A percentile compares a stretch with the other conserved stretches of the same genome.
phyloP scores from a whole-genome alignment of 805 yeast species.

The Starmera caribaea region DNA sequence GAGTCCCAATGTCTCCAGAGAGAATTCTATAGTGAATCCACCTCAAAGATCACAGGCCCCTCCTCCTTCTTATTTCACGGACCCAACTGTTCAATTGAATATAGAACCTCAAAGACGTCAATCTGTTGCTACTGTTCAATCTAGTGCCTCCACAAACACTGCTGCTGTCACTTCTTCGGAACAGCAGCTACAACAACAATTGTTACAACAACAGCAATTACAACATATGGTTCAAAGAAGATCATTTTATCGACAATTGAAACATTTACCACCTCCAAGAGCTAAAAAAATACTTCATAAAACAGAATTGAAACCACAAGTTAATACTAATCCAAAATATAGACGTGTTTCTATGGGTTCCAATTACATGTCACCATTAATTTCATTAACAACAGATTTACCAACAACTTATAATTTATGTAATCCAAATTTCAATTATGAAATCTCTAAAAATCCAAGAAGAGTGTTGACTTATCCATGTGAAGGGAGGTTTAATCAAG shows the following conservation, averaged over 20 bases:
- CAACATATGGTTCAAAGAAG: slow-evolving; percentile 8
- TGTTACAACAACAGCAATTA: slow-evolving; percentile 9
- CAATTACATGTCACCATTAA: slow-evolving; percentile 64
- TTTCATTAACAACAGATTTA: slow-evolving; percentile 68
- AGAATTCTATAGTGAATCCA: slow-evolving; percentile 24
- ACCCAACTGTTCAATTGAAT: slow-evolving; percentile 12
- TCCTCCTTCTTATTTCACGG: slow-evolving; percentile 25
- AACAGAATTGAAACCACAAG: slow-evolving; percentile 50
- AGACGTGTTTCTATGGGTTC: slow-evolving; percentile 61
- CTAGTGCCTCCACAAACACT: background rate
- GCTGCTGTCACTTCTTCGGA: no score
- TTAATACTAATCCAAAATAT: slow-evolving; percentile 56
- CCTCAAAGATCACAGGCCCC: slow-evolving; percentile 38
- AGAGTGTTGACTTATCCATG: slow-evolving; percentile 89
- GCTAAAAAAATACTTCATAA: slow-evolving; percentile 31
- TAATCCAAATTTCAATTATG: slow-evolving; percentile 76
- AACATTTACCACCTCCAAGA: slow-evolving; percentile 36
- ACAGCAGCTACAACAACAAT: slow-evolving; percentile 4
- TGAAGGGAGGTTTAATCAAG: slow-evolving; percentile 73
- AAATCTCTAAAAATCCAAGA: slow-evolving; percentile 78
- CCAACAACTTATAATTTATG: slow-evolving; percentile 79
- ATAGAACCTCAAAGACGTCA: slow-evolving; percentile 26
- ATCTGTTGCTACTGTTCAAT: slow-evolving; percentile 20
- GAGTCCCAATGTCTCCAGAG: slow-evolving; percentile 8
- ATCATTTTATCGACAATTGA: slow-evolving; percentile 20